phyloP scores from a whole-genome alignment of 768 basidiomycete genomes.

The Pleurotus ostreatus region DNA sequence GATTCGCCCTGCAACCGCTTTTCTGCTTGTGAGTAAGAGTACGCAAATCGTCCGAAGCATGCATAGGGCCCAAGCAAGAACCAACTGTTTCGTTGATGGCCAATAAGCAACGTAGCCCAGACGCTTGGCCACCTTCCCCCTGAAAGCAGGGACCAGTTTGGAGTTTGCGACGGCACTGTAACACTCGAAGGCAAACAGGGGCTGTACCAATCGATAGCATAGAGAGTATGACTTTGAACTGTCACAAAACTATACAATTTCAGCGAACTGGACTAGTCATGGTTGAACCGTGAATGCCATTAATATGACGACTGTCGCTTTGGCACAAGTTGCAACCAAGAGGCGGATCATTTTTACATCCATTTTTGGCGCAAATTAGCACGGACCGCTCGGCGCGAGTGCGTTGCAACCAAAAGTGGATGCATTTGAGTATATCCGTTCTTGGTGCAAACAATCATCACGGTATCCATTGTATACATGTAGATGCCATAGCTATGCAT shows the following conservation, averaged over 20 bases:
- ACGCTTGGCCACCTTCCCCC: constrained; percentile 37
- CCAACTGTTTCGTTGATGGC: constrained; percentile 37
- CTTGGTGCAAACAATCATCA: too few relatives aligned
- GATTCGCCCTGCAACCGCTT: constrained; percentile 41
- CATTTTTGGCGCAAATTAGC: too few relatives aligned
- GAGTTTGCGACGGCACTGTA: constrained; percentile 35
- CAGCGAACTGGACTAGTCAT: constrained; percentile 48
- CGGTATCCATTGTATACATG: too few relatives aligned
- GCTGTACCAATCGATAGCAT: constrained; percentile 34
- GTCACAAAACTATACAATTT: constrained; percentile 43
- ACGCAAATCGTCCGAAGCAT: constrained; percentile 45
- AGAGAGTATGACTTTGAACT: constrained; percentile 35
- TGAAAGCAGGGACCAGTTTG: constrained; percentile 32
- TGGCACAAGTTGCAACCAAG: too few relatives aligned
- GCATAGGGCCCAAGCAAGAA: constrained; percentile 39
- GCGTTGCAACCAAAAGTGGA: too few relatives aligned
- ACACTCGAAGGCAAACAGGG: constrained; percentile 47
- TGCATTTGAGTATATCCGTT: too few relatives aligned
- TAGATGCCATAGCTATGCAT: too few relatives aligned
- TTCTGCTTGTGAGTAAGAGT: constrained; percentile 34
- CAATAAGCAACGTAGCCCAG: constrained; percentile 46
- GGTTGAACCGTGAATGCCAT: background rate
- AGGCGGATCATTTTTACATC: too few relatives aligned
- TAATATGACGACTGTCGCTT: background rate
- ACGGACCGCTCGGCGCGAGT: too few relatives aligned